A percentile compares a stretch with the other conserved stretches of the same genome.
phyloP scores from a whole-genome alignment of 805 yeast genomes.

The Pachysolen tannophilus region DNA sequence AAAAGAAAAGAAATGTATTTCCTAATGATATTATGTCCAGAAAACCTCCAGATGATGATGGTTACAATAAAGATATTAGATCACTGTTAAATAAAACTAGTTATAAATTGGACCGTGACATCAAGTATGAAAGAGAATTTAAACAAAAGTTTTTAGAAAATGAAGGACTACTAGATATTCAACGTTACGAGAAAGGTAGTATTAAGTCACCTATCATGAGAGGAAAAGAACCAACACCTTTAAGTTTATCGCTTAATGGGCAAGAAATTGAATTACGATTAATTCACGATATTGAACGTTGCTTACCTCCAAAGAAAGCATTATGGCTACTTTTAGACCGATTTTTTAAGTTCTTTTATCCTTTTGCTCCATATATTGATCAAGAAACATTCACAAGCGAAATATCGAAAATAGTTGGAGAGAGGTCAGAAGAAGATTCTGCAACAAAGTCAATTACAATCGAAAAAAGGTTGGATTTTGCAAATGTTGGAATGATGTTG shows the following conservation, averaged over 20 bases:
- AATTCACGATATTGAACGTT: slow-evolving; percentile 22
- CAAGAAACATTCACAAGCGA: slow-evolving; percentile 24
- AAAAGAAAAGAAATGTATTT: slow-evolving; percentile 10
- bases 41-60: slow-evolving; percentile 12
- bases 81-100: neutral
- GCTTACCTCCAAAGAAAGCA: slow-evolving; percentile 34
- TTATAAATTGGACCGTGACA: slow-evolving; percentile 1
- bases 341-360: slow-evolving; percentile 36
- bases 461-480: slow-evolving; percentile 38
- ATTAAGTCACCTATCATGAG: slow-evolving; percentile 12
- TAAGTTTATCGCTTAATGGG: slow-evolving; percentile 9
- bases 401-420: slow-evolving; percentile 29
- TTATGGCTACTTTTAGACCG: slow-evolving; percentile 38
- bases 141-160: slow-evolving; percentile 24
- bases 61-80: slow-evolving; percentile 1
- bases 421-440: slow-evolving; percentile 24
- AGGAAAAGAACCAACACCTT: slow-evolving; percentile 12
- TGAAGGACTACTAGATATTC: slow-evolving; percentile 31
- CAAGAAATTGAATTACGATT: slow-evolving; percentile 16
- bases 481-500: slow-evolving; percentile 37
- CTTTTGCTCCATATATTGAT: slow-evolving; percentile 40
- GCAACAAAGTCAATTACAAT: slow-evolving; percentile 23
- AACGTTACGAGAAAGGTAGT: slow-evolving; percentile 16
- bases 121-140: slow-evolving; percentile 21
- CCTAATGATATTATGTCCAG: slow-evolving; percentile 10